Evolutionary conservation across 805 yeast genomes (phyloP).

Genomic region (Maudiozyma saulgeensis): DNA sequence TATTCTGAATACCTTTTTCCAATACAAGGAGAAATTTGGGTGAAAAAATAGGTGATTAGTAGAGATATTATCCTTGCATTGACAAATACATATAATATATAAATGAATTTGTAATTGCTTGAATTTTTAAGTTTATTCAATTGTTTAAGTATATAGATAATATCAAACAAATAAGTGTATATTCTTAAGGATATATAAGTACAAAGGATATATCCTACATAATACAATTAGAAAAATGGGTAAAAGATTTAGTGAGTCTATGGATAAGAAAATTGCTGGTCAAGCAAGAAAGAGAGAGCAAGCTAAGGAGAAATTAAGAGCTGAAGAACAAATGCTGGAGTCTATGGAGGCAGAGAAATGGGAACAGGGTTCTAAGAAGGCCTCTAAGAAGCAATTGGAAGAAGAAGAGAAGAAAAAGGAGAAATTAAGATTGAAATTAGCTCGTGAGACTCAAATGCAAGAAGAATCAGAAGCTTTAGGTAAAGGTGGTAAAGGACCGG

Average conservation of each 20-base stretch:
- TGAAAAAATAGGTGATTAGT: no score
- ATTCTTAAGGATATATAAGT: background rate
- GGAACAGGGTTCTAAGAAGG: slow-evolving; percentile 25
- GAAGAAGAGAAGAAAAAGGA: slow-evolving; percentile 27
- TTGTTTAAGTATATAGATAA: no score
- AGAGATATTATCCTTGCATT: no score
- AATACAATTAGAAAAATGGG: slow-evolving; percentile 18
- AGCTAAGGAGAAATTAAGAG: slow-evolving; percentile 20
- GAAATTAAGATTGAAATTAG: slow-evolving; percentile 23
- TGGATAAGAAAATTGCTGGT: slow-evolving; percentile 30
- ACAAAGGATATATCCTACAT: background rate
- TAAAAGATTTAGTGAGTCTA: slow-evolving; percentile 29
- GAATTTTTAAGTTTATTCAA: no score
- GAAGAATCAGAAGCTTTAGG: slow-evolving; percentile 24
- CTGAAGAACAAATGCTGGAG: slow-evolving; percentile 18
- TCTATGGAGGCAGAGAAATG: slow-evolving; percentile 29
- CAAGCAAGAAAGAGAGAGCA: slow-evolving; percentile 27
- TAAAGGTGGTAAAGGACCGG: slow-evolving; percentile 17
- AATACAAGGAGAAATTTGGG: no score
- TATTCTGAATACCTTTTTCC: no score
- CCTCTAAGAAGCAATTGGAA: slow-evolving; percentile 17
- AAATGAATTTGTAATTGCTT: no score
- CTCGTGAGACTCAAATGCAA: slow-evolving; percentile 26
- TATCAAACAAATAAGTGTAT: background rate
- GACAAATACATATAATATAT: no score